Base-by-base conservation (phyloP, 1,284 basidiomycete genomes). In the Papiliotrema terrestris region DNA sequence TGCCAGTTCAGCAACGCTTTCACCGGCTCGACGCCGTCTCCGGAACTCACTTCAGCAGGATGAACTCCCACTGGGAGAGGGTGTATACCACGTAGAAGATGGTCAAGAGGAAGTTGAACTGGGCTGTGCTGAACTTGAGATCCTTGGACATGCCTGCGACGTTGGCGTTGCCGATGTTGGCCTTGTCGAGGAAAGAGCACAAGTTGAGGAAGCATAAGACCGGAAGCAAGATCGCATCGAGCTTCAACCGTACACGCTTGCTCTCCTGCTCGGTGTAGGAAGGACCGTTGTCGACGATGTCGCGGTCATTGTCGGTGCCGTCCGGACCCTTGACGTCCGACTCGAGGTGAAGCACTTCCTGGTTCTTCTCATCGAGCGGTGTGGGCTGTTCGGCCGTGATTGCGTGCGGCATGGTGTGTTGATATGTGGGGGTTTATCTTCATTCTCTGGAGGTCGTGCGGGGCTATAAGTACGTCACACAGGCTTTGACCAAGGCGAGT, bases 201-300 rank as follows among this genome's bases (percentile, higher is more conserved):
- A 60, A 25, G 54, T 58, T 58, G 45, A 60, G 51, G n/a, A 49
- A 35, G 25, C 49, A 57, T 32, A 57, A 25, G 23, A 58, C 46
- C 20, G 70, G 72, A 22, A 53, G 47, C 25, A 57, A 36, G 47
- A 49, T 32, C 23, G 53, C 15, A 38, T 57, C 56, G 51, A 54
- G 48, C 48, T 54, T 53, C 17, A 48, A 1, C 3, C 51, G 42
- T 13, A 56, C 54, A 47, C 39, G 39, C 20, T 41, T 41, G 20
- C 39, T 22, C 17, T 41, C 39, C 39, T n/a, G 4, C 20, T 41
- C 39, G 5, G 39, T 41, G 39, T 41, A 41, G 6, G 39, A 41
- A 6, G 39, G 39, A 6, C 29, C 29, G 29, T 11, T 32, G 29
- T 32, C 29, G 29, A 32, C 29, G 29, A 32, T 32, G 11, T 32